Evolutionary conservation across 768 basidiomycete genomes (phyloP), one percentile per base, ranked within the genome.

Genomic region (Tylopilus sp.): DNA sequence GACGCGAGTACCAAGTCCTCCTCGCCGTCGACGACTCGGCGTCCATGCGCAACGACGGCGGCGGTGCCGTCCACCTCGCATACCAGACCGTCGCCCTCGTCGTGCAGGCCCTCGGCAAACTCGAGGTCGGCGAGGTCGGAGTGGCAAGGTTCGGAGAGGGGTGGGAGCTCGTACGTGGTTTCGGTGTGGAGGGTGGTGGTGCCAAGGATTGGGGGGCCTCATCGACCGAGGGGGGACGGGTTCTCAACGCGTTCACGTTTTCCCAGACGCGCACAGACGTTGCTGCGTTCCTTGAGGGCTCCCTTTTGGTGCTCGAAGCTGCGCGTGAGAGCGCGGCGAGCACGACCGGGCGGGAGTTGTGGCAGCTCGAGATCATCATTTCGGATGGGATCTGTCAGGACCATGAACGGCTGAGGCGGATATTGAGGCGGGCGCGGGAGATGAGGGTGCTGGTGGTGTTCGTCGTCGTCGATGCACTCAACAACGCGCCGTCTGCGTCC

Each of bases 301-400:
- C 87, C 62, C 76, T 95, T 33, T 71, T 73, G 31, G 79, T 88
- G 53, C 81, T 93, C 22, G 85, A 89, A 65, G 77, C 76, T n/a
- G 90, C 93, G 19, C 73, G 94, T 54, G 86, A 90, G 61, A 76
- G 78, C 22, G 31, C 81, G 82, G 40, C 68, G 77, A 38, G 78
- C 69, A 76, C 76, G 38, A 86, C 86, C 17, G 76, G 83, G 3
- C 80, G 82, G 17, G 94, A 98, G 57, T 76, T 99, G 22, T 98
- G 97, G 97, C 97, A 99, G 67, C 79, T 99, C 49, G 83, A 98
- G 69, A 91, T 98, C 73, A 97, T 99, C 77, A 92, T 99, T 55
- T 98, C 94, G 16, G 97, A 99, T 63, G 97, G 97, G n/a, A 89
- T 98, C 60, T 98, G 95, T 66, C 93, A 98, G 68, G 91, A 97